phyloP scores from a whole-genome alignment of 169 alveolate genomes.

The Cyclospora cayetanensis region DNA sequence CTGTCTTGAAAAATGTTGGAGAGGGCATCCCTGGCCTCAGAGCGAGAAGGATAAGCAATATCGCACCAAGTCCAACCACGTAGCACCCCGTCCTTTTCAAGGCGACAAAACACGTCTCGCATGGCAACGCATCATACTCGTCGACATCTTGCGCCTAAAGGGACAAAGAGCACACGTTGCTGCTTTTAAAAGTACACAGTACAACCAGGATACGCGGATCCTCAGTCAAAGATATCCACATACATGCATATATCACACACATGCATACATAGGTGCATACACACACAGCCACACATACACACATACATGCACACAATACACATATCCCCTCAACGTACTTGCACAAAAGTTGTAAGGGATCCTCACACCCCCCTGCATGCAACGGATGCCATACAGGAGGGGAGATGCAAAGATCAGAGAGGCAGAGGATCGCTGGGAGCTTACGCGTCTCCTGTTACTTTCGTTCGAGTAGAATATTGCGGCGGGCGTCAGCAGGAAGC shows the following conservation, averaged over 20 bases:
- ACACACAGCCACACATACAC: not conserved
- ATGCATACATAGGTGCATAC: not conserved
- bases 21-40: constrained; percentile 62
- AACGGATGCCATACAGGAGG: too few relatives aligned
- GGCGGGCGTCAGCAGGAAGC: constrained; percentile 47
- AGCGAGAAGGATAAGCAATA: constrained; percentile 33
- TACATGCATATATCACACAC: not conserved
- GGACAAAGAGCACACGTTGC: not conserved
- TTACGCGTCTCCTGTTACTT: constrained; percentile 3
- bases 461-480: constrained; percentile 43
- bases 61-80: not conserved
- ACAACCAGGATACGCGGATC: not conserved
- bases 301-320: not conserved
- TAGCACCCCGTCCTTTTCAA: not conserved
- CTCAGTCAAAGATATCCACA: not conserved
- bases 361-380: too few relatives aligned
- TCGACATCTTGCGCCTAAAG: constrained; percentile 18
- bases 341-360: too few relatives aligned
- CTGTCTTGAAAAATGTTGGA: constrained; percentile 9
- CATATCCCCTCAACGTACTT: not conserved
- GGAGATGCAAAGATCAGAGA: too few relatives aligned
- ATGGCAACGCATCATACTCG: not conserved
- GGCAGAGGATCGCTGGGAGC: not conserved
- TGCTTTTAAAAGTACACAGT: not conserved
- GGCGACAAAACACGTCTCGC: constrained; percentile 1